Evolutionary conservation across 345 rosid genomes (phyloP).

Genomic region (Arabis hirsuta): DNA sequence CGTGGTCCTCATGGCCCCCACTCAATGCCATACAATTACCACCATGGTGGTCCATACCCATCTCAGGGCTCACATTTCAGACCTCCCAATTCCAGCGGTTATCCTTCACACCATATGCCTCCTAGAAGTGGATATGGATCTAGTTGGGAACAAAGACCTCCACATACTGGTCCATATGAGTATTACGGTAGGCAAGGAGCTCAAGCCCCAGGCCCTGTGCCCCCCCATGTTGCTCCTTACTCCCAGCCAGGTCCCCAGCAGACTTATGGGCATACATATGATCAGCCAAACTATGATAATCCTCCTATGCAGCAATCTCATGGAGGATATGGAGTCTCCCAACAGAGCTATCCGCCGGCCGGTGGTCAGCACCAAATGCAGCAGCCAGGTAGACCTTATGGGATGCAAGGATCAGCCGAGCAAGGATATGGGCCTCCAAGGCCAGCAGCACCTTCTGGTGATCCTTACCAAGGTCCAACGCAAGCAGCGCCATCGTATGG

Average conservation of each 20-base stretch:
- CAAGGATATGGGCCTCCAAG: slow-evolving; percentile 71
- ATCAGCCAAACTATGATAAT: slow-evolving; percentile 62
- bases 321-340: slow-evolving; percentile 62
- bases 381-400: slow-evolving; percentile 66
- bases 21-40: slow-evolving; percentile 66
- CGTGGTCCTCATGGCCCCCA: slow-evolving; percentile 68
- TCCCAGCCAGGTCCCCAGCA: slow-evolving; percentile 68
- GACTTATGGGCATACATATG: slow-evolving; percentile 73
- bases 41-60: slow-evolving; percentile 74
- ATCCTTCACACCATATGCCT: slow-evolving; percentile 67
- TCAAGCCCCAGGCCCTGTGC: slow-evolving; percentile 55
- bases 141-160: slow-evolving; percentile 84
- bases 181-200: slow-evolving; percentile 77
- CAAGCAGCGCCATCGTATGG: slow-evolving; percentile 64
- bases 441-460: slow-evolving; percentile 37
- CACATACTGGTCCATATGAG: slow-evolving; percentile 71
- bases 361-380: slow-evolving; percentile 66
- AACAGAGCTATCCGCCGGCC: slow-evolving; percentile 61
- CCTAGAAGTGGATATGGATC: slow-evolving; percentile 70
- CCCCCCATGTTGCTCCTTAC: slow-evolving; percentile 60
- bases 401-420: slow-evolving; percentile 58
- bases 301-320: slow-evolving; percentile 62
- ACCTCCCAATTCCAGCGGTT: slow-evolving; percentile 59
- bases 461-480: slow-evolving; percentile 55
- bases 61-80: slow-evolving; percentile 71